Conservation (phyloP, 192 early-diverging fungal genomes). For the Chytriomyces sp. region DNA sequence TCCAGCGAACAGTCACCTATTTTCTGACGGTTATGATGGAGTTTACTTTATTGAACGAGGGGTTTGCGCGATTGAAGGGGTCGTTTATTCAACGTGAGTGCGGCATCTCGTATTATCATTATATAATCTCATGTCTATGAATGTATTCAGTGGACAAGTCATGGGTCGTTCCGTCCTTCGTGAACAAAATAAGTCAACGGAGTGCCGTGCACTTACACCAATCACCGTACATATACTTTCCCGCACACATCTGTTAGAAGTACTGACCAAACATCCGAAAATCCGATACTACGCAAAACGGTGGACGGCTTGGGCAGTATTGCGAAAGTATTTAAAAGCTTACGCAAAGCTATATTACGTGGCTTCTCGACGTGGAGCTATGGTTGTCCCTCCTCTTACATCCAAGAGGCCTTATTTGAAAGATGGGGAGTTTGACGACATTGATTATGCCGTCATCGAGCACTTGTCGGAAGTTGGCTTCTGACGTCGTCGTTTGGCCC, state of each 20-base stretch:
- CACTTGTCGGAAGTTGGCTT: slow-evolving; percentile 52
- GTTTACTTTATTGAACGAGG: slow-evolving; percentile 54
- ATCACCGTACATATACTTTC: slow-evolving; percentile 41
- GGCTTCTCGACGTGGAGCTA: slow-evolving; percentile 49
- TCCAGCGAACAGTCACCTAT: slow-evolving; percentile 46
- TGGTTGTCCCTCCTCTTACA: slow-evolving; percentile 44
- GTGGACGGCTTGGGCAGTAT: slow-evolving; percentile 55
- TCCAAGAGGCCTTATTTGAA: slow-evolving; percentile 42
- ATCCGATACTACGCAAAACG: slow-evolving; percentile 55
- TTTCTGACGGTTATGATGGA: slow-evolving; percentile 55
- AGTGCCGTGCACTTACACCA: slow-evolving; percentile 53
- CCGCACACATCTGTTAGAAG: slow-evolving; percentile 26
- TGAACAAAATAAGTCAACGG: slow-evolving; percentile 43
- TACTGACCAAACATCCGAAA: slow-evolving; percentile 47
- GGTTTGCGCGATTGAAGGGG: slow-evolving; percentile 48
- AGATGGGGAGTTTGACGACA: slow-evolving; percentile 54
- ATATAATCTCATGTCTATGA: neutral
- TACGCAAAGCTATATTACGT: slow-evolving; percentile 51
- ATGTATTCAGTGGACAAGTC: slow-evolving; percentile 35
- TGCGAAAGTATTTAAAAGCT: slow-evolving; percentile 46
- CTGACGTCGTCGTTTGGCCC: slow-evolving; percentile 4
- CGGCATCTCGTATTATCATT: neutral
- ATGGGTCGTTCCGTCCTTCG: slow-evolving; percentile 51
- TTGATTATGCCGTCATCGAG: slow-evolving; percentile 53
- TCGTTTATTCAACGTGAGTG: slow-evolving; percentile 49